These are phyloP conservation scores for Gryganskiella cystojenkinii DNA, from an alignment of 192 early-diverging fungal genomes.

Conservation along the genomic window DNA sequence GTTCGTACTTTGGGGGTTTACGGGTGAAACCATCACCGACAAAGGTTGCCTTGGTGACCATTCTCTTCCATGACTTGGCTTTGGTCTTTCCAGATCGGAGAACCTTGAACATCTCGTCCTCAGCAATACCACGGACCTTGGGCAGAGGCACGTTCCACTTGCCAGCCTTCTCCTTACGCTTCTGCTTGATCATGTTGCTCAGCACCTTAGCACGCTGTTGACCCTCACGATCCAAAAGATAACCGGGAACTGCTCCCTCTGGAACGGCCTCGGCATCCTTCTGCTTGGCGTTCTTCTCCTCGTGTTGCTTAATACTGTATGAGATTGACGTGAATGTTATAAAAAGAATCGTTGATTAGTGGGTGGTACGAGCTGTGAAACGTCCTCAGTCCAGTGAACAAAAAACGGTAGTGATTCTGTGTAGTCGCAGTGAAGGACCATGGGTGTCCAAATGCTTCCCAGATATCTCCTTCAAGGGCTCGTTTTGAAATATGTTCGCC, in stretches of 20 bases:
- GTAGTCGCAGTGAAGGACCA: too few species aligned
- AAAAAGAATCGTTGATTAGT: too few species aligned
- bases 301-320: conserved; percentile 94
- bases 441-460: too few species aligned
- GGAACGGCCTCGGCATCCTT: conserved; percentile 91
- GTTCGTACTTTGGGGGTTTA: conserved; percentile 99
- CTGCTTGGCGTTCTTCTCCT: conserved; percentile 96
- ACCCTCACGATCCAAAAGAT: conserved; percentile 98
- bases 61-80: conserved; percentile 97
- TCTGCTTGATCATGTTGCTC: conserved; percentile 99
- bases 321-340: not conserved
- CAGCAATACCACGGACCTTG: conserved; percentile 98
- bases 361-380: too few species aligned
- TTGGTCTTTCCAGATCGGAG: conserved; percentile 94
- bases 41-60: conserved; percentile 99
- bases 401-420: too few species aligned
- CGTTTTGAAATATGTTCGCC: too few species aligned
- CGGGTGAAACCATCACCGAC: conserved; percentile 99
- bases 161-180: conserved; percentile 99
- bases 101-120: conserved; percentile 99
- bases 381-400: too few species aligned
- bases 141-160: conserved; percentile 98
- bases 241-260: conserved; percentile 97
- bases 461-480: too few species aligned
- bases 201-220: conserved; percentile 97